Percentiles rank a stretch among this genome's conserved stretches.
Evolutionary conservation across 139 green algal species (phyloP).

Genomic region (Penium margaritaceum): DNA sequence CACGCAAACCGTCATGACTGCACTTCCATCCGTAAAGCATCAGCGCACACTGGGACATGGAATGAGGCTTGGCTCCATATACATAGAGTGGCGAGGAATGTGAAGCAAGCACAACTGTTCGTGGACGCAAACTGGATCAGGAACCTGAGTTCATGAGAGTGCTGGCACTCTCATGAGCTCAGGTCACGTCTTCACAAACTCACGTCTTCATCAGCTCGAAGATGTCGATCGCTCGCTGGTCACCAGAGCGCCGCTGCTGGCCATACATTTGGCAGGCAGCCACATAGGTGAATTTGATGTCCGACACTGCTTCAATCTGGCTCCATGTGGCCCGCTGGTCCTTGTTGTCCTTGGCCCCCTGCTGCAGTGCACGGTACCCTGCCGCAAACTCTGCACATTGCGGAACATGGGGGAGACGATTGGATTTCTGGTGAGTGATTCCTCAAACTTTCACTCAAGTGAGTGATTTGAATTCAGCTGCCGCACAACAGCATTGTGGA

Average conservation of each 20-base stretch:
- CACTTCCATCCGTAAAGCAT: background rate
- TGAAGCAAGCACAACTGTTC: no score
- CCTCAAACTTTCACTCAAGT: no score
- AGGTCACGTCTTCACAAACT: no score
- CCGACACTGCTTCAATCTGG: conserved; percentile 28
- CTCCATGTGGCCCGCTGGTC: conserved; percentile 2
- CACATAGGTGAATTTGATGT: conserved; percentile 38
- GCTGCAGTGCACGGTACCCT: conserved; percentile 5
- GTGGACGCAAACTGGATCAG: no score
- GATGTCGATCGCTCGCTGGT: conserved; percentile 22
- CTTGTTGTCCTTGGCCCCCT: background rate
- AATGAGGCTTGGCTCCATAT: no score
- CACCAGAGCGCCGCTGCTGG: conserved; percentile 16
- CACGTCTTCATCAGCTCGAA: conserved; percentile 35
- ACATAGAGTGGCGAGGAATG: no score
- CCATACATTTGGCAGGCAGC: conserved; percentile 34
- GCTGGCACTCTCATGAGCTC: no score
- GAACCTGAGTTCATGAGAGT: no score
- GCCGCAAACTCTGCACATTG: background rate
- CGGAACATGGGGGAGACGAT: background rate
- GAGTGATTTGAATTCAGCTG: no score
- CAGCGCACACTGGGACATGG: background rate
- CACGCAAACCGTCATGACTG: conserved; percentile 5
- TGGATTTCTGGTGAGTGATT: no score
- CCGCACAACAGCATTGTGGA: no score